A percentile compares a stretch with the other conserved stretches of the same genome.
Conservation (phyloP, 768 basidiomycete species). For the Calvatia gigantea region DNA sequence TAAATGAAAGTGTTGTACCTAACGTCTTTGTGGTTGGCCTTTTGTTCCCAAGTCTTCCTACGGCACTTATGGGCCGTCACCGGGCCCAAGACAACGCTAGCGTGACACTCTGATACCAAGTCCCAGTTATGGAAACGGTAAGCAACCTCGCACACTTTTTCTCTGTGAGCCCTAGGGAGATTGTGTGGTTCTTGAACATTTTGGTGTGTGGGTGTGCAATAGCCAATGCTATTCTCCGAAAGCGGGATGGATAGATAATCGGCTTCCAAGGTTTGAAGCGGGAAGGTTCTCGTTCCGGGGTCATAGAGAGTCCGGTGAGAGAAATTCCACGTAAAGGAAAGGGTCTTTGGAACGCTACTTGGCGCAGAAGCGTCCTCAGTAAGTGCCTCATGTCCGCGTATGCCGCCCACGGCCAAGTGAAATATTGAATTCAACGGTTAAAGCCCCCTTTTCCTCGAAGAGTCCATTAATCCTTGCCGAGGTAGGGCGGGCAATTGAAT, state of each 20-base stretch:
- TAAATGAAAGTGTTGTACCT: neutral
- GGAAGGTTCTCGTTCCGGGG: slow-evolving; percentile 12
- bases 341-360: slow-evolving; percentile 10
- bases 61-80: neutral
- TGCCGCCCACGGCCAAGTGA: neutral
- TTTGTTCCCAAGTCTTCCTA: neutral
- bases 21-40: neutral
- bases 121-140: neutral
- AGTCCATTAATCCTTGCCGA: neutral
- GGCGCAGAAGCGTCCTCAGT: slow-evolving; percentile 5
- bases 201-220: neutral
- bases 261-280: slow-evolving; percentile 1
- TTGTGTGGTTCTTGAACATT: neutral
- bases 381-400: slow-evolving; percentile 3
- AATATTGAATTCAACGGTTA: neutral
- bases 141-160: neutral
- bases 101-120: slow-evolving; percentile 1
- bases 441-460: neutral
- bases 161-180: neutral
- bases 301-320: slow-evolving; percentile 12
- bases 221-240: slow-evolving; percentile 8
- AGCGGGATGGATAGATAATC: neutral
- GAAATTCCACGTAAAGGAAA: slow-evolving; percentile 12
- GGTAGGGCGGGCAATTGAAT: neutral
- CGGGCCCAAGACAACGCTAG: neutral